Conservation (phyloP, 345 rosid species). For the Stellera chamaejasme region DNA sequence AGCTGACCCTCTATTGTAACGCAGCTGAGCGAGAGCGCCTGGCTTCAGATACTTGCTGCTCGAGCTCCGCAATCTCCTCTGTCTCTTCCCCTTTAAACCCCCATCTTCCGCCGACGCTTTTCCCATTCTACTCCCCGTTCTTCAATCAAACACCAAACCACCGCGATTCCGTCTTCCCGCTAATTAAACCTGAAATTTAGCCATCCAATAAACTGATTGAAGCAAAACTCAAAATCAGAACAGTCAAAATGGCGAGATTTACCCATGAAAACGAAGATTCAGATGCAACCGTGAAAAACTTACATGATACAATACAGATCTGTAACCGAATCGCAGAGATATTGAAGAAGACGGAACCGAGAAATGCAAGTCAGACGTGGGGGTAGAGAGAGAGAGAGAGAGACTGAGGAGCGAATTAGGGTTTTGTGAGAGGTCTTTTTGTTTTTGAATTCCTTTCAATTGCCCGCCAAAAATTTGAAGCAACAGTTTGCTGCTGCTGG, state of each 20-base stretch:
- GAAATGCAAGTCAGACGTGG: conserved; percentile 17
- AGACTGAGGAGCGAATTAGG: conserved; percentile 40
- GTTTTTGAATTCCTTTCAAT: conserved; percentile 37
- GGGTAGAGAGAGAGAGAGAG: conserved; percentile 15
- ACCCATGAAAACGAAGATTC: conserved; percentile 1
- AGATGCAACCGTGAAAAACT: background rate
- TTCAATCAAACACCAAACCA: background rate
- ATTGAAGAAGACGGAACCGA: background rate
- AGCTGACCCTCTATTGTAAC: conserved; percentile 37
- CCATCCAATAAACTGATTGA: background rate
- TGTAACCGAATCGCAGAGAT: background rate
- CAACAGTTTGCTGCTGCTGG: background rate
- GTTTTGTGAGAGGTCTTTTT: conserved; percentile 27
- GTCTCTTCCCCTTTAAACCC: conserved; percentile 28
- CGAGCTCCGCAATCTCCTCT: conserved; percentile 47
- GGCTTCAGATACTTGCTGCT: conserved; percentile 67
- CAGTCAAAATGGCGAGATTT: conserved; percentile 16
- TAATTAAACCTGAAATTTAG: background rate
- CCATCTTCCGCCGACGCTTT: conserved; percentile 58
- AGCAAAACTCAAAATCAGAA: background rate
- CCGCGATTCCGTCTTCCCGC: background rate
- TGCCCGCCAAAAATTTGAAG: conserved; percentile 72
- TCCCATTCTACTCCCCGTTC: conserved; percentile 34
- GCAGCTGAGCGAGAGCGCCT: conserved; percentile 74
- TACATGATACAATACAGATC: background rate